Evolutionary conservation across 2,329 filamentous ascomycete species (phyloP).

Genomic region (Beauveria pseudobassiana): DNA sequence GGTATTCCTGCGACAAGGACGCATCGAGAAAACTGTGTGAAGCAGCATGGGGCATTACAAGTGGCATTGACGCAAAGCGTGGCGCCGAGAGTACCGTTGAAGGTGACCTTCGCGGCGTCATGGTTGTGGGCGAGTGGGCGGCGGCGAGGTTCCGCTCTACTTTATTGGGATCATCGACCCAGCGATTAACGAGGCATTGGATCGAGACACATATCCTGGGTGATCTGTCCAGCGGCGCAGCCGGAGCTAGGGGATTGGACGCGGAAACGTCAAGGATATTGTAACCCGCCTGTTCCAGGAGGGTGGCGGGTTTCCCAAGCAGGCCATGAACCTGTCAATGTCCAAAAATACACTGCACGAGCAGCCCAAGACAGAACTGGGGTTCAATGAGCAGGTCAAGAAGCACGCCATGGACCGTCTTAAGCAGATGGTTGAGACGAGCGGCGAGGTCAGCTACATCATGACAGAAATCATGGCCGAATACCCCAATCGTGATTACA

Average conservation of each 20-base stretch:
- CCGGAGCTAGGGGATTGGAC: conserved; percentile 64
- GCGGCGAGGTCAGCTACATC: conserved; percentile 71
- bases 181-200: conserved; percentile 64
- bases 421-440: conserved; percentile 69
- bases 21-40: conserved; percentile 80
- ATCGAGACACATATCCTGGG: conserved; percentile 64
- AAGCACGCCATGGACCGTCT: conserved; percentile 65
- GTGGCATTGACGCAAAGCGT: conserved; percentile 60
- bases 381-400: conserved; percentile 66
- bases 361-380: conserved; percentile 52
- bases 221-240: conserved; percentile 62
- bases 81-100: conserved; percentile 62
- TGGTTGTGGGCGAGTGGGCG: conserved; percentile 85
- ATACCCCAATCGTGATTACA: conserved; percentile 82
- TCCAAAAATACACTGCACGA: conserved; percentile 41
- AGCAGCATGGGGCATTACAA: conserved; percentile 71
- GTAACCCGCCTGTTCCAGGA: conserved; percentile 72
- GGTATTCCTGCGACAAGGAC: conserved; percentile 81
- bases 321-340: conserved; percentile 31
- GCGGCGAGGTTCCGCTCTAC: conserved; percentile 59
- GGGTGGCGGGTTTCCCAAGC: conserved; percentile 68
- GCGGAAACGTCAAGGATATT: conserved; percentile 66
- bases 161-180: conserved; percentile 27
- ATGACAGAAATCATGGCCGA: conserved; percentile 76
- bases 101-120: conserved; percentile 70